phyloP scores from a whole-genome alignment of 805 yeast species.

The Cyberlindnera meyerae region DNA sequence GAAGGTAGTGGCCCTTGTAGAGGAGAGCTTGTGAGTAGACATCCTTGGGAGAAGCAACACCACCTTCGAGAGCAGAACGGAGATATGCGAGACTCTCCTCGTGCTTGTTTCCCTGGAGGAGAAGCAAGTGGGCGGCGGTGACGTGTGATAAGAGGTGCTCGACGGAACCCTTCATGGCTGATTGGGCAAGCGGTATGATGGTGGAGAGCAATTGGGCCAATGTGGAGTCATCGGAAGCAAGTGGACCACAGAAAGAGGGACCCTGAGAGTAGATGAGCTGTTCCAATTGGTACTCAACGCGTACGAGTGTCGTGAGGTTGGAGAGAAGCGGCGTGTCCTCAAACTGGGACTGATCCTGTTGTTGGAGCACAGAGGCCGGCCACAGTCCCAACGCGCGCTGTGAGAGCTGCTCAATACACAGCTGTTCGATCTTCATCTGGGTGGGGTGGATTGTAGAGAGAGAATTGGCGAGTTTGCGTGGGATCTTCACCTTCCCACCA shows the following conservation, averaged over 20 bases:
- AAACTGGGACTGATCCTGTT: background rate
- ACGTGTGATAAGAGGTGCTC: conserved; percentile 2
- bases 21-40: conserved; percentile 6
- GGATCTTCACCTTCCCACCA: too few species aligned
- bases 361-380: background rate
- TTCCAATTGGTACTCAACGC: background rate
- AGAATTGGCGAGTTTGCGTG: too few species aligned
- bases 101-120: background rate
- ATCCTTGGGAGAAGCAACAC: background rate
- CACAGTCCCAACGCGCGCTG: background rate
- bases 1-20: conserved; percentile 13
- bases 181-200: too few species aligned
- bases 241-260: background rate
- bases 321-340: background rate
- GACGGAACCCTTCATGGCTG: background rate
- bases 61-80: too few species aligned
- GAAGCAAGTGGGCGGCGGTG: conserved; percentile 4
- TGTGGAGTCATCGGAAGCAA: background rate
- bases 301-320: background rate
- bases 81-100: too few species aligned
- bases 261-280: background rate
- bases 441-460: too few species aligned
- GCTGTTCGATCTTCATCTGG: background rate
- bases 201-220: too few species aligned
- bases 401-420: background rate